Evolutionary conservation across 306 rosid genomes (phyloP), one percentile per base, ranked within the genome.

Genomic region (Dryas drummondii): DNA sequence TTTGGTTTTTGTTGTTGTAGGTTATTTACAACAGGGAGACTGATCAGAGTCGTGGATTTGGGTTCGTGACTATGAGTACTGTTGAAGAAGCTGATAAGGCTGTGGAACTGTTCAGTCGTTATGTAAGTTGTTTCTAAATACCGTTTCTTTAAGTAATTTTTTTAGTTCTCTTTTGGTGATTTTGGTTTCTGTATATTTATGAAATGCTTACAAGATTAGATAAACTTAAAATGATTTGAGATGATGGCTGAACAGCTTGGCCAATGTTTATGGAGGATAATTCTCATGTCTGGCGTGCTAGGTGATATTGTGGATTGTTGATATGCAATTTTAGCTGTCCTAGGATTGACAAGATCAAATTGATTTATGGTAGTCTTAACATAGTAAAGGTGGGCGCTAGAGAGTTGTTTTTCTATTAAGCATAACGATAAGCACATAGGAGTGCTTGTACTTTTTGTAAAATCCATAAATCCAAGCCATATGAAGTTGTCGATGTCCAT

Each of bases 1-100:
- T 3, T 19, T 55, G 27, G 37, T 2, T 52, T 72, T 68, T 79
- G 67, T 4, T 50, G 53, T 79, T 77, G 76, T 37, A 91, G 98
- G 97, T 94, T 1, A 92, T 94, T 68, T 94, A 91, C 86, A 88
- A 92, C 66, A 86, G 97, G 82, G 89, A 79, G 5, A 88, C 97
- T 62, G 91, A 90, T 60, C 83, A 72, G 75, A 94, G 98, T 78
- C 97, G 98, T 4, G 98, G 98, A 6, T 91, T 94, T 56, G 98
- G 97, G 27, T 94, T 94, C 61, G 97, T 94, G 68, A 90, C 91
- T 4, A 88, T 94, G 97, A 91, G 97, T 66, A 88, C 93, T 3
- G 85, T 87, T 68, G 97, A 88, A 71, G 97, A 92, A 79, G 90
- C 92, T 79, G 97, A 94, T 41, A 84, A 82, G 71, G 98, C 96